Evolutionary conservation across 768 basidiomycete genomes (phyloP).

Genomic region (Tylopilus plumbeoviolaceoides): DNA sequence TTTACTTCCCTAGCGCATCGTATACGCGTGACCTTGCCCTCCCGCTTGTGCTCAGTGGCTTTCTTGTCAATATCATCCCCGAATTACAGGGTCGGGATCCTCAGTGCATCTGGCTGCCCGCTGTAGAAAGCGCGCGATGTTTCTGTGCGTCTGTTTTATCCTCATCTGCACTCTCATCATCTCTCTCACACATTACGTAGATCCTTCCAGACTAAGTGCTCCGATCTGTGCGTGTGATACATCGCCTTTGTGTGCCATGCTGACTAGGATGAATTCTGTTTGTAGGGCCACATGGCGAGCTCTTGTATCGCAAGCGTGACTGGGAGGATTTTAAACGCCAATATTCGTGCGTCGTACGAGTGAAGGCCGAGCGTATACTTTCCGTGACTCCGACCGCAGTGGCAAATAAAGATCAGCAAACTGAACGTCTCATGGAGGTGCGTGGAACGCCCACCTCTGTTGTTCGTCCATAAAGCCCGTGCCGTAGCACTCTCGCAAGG

Average conservation of each 20-base stretch:
- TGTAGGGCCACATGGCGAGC: conserved; percentile 16
- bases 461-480: background rate
- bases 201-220: background rate
- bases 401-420: background rate
- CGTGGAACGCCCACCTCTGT: background rate
- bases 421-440: conserved; percentile 1
- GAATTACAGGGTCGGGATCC: background rate
- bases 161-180: too few relatives aligned
- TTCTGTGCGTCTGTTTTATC: too few relatives aligned
- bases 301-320: conserved; percentile 21
- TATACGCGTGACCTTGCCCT: too few relatives aligned
- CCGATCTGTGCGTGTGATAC: conserved; percentile 14
- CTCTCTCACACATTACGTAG: background rate
- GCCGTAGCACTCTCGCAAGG: conserved; percentile 4
- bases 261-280: background rate
- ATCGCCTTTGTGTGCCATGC: too few relatives aligned
- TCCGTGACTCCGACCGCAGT: background rate
- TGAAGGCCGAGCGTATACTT: background rate
- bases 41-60: conserved; percentile 8
- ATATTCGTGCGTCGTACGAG: background rate
- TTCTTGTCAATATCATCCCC: conserved; percentile 3
- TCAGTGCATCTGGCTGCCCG: conserved; percentile 17
- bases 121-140: conserved; percentile 18
- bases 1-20: background rate
- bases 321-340: conserved; percentile 8